Evolutionary conservation across 192 early-diverging fungal species (phyloP).

Genomic region (Dispira parvispora): DNA sequence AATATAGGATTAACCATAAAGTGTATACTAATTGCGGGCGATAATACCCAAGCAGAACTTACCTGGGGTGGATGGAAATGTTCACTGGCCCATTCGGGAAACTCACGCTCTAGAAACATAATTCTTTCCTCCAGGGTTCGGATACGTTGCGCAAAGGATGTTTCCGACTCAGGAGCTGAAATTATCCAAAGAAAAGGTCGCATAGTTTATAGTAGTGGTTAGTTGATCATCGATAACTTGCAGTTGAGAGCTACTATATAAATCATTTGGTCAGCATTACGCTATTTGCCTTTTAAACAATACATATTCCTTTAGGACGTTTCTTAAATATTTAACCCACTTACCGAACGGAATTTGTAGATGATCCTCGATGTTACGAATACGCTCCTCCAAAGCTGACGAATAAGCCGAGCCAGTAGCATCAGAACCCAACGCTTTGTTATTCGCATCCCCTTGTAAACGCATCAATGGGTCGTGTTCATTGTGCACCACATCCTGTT

Average conservation of each 20-base stretch:
- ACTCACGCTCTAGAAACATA: conserved; percentile 53
- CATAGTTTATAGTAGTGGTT: too few species aligned
- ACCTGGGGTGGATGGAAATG: too few species aligned
- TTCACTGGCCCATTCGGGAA: conserved; percentile 48
- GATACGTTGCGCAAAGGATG: conserved; percentile 30
- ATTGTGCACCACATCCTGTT: conserved; percentile 48
- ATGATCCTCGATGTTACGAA: conserved; percentile 57
- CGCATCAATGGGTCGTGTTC: conserved; percentile 42
- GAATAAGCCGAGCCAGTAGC: too few species aligned
- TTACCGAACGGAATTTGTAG: conserved; percentile 47
- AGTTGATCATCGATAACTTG: too few species aligned
- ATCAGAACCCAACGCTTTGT: too few species aligned
- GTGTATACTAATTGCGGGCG: too few species aligned
- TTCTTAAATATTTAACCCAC: background rate
- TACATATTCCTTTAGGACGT: background rate
- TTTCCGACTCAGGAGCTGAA: background rate
- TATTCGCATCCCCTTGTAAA: conserved; percentile 13
- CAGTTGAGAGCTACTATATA: background rate
- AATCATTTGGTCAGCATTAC: background rate
- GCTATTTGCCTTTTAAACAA: conserved; percentile 7
- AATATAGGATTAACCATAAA: too few species aligned
- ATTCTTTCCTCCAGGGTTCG: conserved; percentile 60
- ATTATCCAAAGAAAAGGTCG: background rate
- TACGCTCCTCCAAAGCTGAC: conserved; percentile 35
- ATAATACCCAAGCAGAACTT: too few species aligned